Conservation (phyloP, 768 basidiomycete species). For the Lentinula sp. region DNA sequence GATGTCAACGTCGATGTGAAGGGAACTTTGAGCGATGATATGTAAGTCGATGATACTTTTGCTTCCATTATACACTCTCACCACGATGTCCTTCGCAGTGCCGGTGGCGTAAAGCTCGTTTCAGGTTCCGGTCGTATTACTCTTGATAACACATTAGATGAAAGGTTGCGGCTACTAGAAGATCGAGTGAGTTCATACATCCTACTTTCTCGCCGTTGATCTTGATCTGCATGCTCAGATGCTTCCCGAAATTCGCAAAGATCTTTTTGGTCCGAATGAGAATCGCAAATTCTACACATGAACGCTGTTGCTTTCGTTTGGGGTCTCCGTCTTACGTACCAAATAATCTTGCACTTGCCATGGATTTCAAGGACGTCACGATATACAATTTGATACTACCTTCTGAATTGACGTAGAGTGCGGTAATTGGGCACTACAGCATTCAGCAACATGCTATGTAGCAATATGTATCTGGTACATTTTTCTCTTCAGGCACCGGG, state of each 20-base stretch:
- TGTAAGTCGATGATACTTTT: slow-evolving; percentile 36
- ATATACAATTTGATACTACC: not conserved
- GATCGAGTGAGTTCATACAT: slow-evolving; percentile 61
- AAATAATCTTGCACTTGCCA: not conserved
- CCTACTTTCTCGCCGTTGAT: not conserved
- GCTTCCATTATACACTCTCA: not conserved
- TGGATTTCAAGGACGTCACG: not conserved
- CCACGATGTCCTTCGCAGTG: slow-evolving; percentile 31
- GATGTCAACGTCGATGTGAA: slow-evolving; percentile 55
- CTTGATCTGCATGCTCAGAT: slow-evolving; percentile 46
- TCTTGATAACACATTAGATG: slow-evolving; percentile 92
- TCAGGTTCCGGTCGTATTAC: slow-evolving; percentile 75
- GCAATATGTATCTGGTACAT: not conserved
- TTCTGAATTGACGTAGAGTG: no score
- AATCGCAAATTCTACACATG: slow-evolving; percentile 90
- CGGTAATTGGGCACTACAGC: no score
- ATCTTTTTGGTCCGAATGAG: slow-evolving; percentile 84
- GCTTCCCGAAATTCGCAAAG: slow-evolving; percentile 89
- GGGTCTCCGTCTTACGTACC: no score
- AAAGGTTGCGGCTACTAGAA: slow-evolving; percentile 82
- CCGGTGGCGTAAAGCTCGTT: slow-evolving; percentile 80
- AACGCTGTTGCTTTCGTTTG: slow-evolving; percentile 3
- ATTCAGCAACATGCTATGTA: no score
- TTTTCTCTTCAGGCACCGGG: not conserved
- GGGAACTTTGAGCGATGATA: slow-evolving; percentile 57